These are phyloP conservation scores for Penicillium olsonii DNA, from an alignment of 2,329 filamentous ascomycete species.

Conservation along the genomic window DNA sequence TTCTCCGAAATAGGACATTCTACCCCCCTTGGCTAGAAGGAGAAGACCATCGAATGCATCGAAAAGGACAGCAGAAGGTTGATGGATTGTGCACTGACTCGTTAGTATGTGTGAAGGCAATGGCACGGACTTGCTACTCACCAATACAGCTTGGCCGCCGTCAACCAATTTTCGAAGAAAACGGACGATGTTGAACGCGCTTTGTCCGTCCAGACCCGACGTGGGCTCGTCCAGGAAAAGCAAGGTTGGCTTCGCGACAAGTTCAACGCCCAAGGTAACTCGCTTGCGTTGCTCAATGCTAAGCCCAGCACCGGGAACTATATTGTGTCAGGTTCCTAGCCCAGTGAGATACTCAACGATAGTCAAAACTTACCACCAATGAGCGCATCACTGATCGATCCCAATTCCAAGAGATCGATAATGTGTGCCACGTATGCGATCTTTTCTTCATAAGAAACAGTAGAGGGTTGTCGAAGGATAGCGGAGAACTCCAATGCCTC, in stretches of 20 bases:
- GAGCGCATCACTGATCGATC: constrained; percentile 62
- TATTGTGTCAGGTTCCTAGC: constrained; percentile 8
- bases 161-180: constrained; percentile 68
- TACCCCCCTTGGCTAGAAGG: constrained; percentile 64
- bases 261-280: constrained; percentile 61
- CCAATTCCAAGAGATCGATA: constrained; percentile 65
- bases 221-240: constrained; percentile 65
- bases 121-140: constrained; percentile 25
- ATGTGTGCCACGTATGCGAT: constrained; percentile 66
- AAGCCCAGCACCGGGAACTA: constrained; percentile 56
- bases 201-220: constrained; percentile 66
- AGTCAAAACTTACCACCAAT: constrained; percentile 51
- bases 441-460: constrained; percentile 59
- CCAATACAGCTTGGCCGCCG: constrained; percentile 66
- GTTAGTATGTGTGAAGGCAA: constrained; percentile 1
- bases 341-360: background rate
- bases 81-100: constrained; percentile 61
- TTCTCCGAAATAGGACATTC: constrained; percentile 67
- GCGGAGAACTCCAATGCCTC: constrained; percentile 67
- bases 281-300: constrained; percentile 68
- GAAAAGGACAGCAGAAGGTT: constrained; percentile 68
- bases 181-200: constrained; percentile 57
- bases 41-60: constrained; percentile 67
- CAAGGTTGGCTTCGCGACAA: constrained; percentile 62
- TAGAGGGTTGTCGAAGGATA: constrained; percentile 59